These are phyloP conservation scores for Exidia glandulosa DNA, from an alignment of 768 basidiomycete genomes.

Conservation along the genomic window DNA sequence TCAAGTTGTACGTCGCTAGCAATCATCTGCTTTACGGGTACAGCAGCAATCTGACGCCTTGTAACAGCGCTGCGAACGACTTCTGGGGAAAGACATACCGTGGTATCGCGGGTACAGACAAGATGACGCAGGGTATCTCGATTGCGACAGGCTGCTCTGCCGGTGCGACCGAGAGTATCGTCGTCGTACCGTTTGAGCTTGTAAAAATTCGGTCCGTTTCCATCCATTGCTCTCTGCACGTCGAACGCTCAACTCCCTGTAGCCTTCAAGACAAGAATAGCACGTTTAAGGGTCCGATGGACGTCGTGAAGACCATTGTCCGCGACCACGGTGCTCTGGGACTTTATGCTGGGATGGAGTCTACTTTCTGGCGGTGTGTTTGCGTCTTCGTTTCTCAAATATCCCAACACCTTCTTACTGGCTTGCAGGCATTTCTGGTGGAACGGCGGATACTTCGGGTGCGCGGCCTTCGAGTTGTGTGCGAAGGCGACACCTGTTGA, in stretches of 20 bases:
- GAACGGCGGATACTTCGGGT: conserved; percentile 97
- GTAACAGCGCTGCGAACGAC: conserved; percentile 68
- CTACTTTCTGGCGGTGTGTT: conserved; percentile 87
- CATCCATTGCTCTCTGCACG: too few species aligned
- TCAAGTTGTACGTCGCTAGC: conserved; percentile 74
- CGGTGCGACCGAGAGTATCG: conserved; percentile 91
- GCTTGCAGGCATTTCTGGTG: conserved; percentile 63
- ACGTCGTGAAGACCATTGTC: conserved; percentile 75
- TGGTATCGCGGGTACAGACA: conserved; percentile 47
- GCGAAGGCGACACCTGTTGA: too few species aligned
- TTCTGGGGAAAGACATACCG: conserved; percentile 88
- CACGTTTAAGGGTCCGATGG: conserved; percentile 83
- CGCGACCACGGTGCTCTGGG: conserved; percentile 72
- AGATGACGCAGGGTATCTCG: conserved; percentile 86
- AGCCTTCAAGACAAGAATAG: conserved; percentile 88
- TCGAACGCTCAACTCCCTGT: too few species aligned
- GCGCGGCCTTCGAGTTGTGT: too few species aligned
- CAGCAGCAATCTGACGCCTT: too few species aligned
- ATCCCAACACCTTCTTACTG: neutral
- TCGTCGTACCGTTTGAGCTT: conserved; percentile 91
- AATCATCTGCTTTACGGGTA: conserved; percentile 1
- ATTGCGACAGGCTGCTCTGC: conserved; percentile 87
- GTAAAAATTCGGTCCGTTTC: conserved; percentile 92
- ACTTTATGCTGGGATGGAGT: conserved; percentile 90
- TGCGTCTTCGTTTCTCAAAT: neutral